Evolutionary conservation across 208 protist genomes (phyloP).

Genomic region (Leishmania tarentolae): DNA sequence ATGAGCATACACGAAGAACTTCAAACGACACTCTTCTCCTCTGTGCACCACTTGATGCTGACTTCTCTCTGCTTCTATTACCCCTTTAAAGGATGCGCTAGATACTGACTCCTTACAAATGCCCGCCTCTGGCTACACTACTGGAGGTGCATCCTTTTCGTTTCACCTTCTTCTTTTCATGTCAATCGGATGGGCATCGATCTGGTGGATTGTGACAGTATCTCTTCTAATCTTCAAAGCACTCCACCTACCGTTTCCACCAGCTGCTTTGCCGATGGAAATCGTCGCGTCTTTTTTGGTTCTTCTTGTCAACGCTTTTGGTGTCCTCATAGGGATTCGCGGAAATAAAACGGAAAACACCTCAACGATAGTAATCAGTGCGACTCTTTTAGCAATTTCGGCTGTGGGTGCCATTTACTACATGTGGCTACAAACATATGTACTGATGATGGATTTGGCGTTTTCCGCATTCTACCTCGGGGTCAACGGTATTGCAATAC

Average conservation of each 20-base stretch:
- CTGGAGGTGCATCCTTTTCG: conserved; percentile 37
- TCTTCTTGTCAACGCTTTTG: conserved; percentile 42
- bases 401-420: conserved; percentile 67
- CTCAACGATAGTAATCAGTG: conserved; percentile 32
- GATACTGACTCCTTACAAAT: not conserved
- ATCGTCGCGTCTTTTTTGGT: conserved; percentile 57
- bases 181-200: conserved; percentile 35
- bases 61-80: not conserved
- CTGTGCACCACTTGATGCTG: not conserved
- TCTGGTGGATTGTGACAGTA: conserved; percentile 65
- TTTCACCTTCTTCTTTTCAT: conserved; percentile 56
- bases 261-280: conserved; percentile 69
- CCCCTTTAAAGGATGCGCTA: not conserved
- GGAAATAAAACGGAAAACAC: conserved; percentile 59
- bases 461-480: conserved; percentile 65
- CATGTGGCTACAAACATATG: conserved; percentile 88
- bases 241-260: conserved; percentile 54
- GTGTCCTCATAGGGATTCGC: conserved; percentile 43
- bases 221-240: conserved; percentile 69
- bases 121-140: not conserved
- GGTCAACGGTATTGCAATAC: conserved; percentile 47
- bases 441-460: conserved; percentile 70
- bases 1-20: not conserved
- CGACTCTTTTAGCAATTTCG: conserved; percentile 41
- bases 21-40: not conserved